Evolutionary conservation across 2,329 filamentous ascomycete genomes (phyloP), one percentile per base, ranked within the genome.

Genomic region (Paecilomyces fulvus): DNA sequence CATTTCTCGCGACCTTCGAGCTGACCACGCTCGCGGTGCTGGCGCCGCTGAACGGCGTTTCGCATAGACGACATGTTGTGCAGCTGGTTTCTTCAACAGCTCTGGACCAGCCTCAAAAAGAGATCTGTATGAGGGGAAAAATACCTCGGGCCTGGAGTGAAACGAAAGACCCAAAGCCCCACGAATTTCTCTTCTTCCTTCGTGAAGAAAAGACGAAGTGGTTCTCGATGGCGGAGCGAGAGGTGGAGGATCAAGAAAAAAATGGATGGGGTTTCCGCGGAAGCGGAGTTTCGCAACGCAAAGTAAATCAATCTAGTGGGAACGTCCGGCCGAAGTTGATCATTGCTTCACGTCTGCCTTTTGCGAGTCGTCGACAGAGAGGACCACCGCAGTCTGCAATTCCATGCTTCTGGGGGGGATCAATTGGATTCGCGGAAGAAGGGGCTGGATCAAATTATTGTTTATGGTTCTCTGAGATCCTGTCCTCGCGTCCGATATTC

Each of bases 11-110:
- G 89, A 70, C 92, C 89, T 61, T 84, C 75, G 46, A 92, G 89
- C 73, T 97, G 94, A 33, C 89, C 89, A 65, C 94, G 87, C 80
- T 97, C 94, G 65, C 87, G 84, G 75, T 97, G 92, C 64, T 90
- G 87, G 68, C 90, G 90, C 74, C 90, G 84, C 65, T 90, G 84
- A 59, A 92, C 83, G 70, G 80, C 79, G 67, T 83, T 83, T 63
- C 80, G 79, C 71, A 83, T 77, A 37, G 81, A 81, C 23, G 80
- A 83, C 81, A 83, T 83, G 63, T 57, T 69, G 61, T 12, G 21
- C 11, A 23, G 28, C 33, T 11, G 14, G 20, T 48, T 49, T 49
- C 51, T 43, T 25, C 55, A 50, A 28, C 25, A 7, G 25, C 14
- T 49, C 21, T 25, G 0, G 20, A 9, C n/a, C n/a, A 9, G n/a